Evolutionary conservation across 2,329 filamentous ascomycete genomes (phyloP), one percentile per base, ranked within the genome.

Genomic region (Colletotrichum paranaense): DNA sequence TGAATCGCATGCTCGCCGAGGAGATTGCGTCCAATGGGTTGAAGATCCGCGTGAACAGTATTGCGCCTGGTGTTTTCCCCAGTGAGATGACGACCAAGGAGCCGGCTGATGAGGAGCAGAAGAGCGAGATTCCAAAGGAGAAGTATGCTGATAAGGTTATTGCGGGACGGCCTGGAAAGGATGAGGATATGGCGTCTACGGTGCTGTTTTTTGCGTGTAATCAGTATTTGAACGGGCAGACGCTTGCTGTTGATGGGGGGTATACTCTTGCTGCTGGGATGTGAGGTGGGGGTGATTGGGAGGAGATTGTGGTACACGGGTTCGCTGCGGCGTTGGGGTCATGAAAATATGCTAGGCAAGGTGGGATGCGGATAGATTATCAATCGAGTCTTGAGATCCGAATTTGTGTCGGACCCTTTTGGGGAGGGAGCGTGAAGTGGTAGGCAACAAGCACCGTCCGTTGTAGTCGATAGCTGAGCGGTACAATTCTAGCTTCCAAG

Each of bases 61-160:
- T 94, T 74, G 93, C 93, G 0, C 93, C 93, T 0, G 93, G 93
- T 42, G 87, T 93, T 32, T 89, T 89, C 77, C 92, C 91, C 22
- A 92, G 91, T 78, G 93, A 94, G 88, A 94, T 94, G 92, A 92
- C 91, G 52, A 88, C 89, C 1, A 81, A 80, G 3, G 84, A 81
- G 14, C 19, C 71, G 3, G 87, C 85, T 32, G 83, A 86, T 22
- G 82, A 83, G 22, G 78, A 78, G 38, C 88, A 89, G 75, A 94
- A 92, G 82, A 87, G 92, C 77, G 83, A 89, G 68, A 86, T 91
- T 38, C 87, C 87, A 46, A 85, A 86, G 76, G 87, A 89, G 19
- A 86, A 86, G 67, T 92, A 92, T 76, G 86, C 86, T 55, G 83
- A 84, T 0, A 90, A 90, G 12, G 89, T 94, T 56, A 92, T 93